Base-by-base conservation (phyloP, 768 basidiomycete genomes). In the Podaxis sp. region DNA sequence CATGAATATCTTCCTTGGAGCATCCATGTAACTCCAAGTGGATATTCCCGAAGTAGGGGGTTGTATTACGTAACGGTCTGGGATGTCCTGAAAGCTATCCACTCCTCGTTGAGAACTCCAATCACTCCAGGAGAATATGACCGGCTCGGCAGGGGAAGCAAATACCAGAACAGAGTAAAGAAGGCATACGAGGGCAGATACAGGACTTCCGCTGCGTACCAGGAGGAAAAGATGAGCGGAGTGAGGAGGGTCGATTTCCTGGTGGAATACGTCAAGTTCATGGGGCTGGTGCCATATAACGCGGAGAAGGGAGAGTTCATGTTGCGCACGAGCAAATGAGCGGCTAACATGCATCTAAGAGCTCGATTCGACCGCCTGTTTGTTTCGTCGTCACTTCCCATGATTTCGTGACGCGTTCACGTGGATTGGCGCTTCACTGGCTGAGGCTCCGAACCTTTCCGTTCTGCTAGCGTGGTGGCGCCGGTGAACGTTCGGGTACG, bases 171-270 rank as follows among this genome's bases (percentile, higher is more conserved):
- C 4, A 38, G 55, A 25, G 61, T 56, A 47, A 62, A 7, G 47
- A 55, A 27, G 46, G 61, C 61, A 5, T 62, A 62, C n/a, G 54
- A 62, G 24, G 19, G 4, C 4, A 36, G 61, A 17, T 62, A 62
- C 5, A 46, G 46, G 36, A 17, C 15, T 29, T 62, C 61, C 6
- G 1, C 37, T 22, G 24, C 54, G 3, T 51, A 50, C 24, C 36
- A 56, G n/a, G 55, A 55, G 54, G 61, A 62, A 37, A 62, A 62
- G 47, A 56, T 50, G 55, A 54, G 47, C 1, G 61, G 61, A 3
- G 46, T 62, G 36, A 47, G 47, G 40, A 47, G 61, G 15, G 47
- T 56, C 13, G 61, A 62, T 19, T 62, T 37, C 46, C 37, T 62
- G n/a, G 54, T 55, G 24, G 61, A 50, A 12, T 55, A 50, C 12